Evolutionary conservation across 208 protist genomes (phyloP).

Genomic region (Plasmodiophora brassicae): DNA sequence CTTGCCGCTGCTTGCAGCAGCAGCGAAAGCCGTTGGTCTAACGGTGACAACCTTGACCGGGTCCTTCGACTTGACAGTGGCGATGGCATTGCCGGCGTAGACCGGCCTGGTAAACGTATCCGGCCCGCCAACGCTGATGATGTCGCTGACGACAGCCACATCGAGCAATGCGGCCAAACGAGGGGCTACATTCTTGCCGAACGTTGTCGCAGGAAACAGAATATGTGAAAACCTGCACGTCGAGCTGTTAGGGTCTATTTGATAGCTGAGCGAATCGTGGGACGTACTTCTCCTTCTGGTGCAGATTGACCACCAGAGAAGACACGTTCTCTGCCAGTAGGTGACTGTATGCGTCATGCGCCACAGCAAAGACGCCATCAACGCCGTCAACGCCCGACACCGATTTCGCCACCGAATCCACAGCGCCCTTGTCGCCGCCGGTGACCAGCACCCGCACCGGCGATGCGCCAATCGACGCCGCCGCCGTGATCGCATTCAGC

Average conservation of each 20-base stretch:
- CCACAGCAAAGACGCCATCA: neutral
- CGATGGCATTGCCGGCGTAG: conserved; percentile 94
- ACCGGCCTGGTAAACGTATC: conserved; percentile 90
- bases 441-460: conserved; percentile 39
- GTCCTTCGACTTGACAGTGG: conserved; percentile 80
- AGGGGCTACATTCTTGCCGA: conserved; percentile 87
- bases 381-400: conserved; percentile 37
- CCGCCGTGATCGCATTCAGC: conserved; percentile 45
- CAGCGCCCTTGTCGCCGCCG: neutral
- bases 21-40: conserved; percentile 77
- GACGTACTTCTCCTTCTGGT: neutral
- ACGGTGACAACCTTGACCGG: conserved; percentile 85
- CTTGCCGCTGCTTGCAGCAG: neutral
- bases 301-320: neutral
- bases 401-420: neutral
- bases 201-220: conserved; percentile 76
- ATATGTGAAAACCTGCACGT: conserved; percentile 81
- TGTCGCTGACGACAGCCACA: conserved; percentile 80
- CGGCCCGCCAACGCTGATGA: conserved; percentile 71
- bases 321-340: conserved; percentile 30
- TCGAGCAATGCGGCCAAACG: conserved; percentile 79
- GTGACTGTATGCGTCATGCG: neutral
- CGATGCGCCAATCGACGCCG: neutral
- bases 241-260: conserved; percentile 36
- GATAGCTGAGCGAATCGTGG: neutral